Conservation (phyloP, 2,329 filamentous ascomycete species). For the Pestalotiopsis sp. region DNA sequence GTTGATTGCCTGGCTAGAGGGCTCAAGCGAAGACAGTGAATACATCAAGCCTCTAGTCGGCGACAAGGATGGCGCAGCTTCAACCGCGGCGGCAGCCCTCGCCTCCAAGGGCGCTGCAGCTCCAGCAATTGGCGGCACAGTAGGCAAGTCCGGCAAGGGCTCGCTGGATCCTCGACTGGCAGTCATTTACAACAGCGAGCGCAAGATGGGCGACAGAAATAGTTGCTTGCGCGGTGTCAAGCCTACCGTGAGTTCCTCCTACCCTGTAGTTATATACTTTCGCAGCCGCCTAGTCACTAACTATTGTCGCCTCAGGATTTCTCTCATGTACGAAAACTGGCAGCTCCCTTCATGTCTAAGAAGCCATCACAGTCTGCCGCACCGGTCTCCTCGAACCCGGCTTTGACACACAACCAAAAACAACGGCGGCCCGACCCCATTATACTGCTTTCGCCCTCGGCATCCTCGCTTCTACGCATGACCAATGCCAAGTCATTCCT, state of each 20-base stretch:
- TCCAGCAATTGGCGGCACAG: conserved; percentile 44
- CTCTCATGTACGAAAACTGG: conserved; percentile 86
- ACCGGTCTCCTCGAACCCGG: conserved; percentile 41
- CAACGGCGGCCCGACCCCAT: conserved; percentile 73
- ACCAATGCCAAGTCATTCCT: conserved; percentile 96
- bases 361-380: conserved; percentile 46
- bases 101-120: conserved; percentile 39
- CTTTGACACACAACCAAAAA: conserved; percentile 58
- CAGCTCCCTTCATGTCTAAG: conserved; percentile 72
- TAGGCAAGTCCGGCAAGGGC: conserved; percentile 61
- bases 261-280: background rate
- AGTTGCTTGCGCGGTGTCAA: conserved; percentile 84
- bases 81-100: conserved; percentile 39
- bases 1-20: conserved; percentile 90
- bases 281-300: background rate
- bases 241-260: conserved; percentile 66
- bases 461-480: conserved; percentile 91
- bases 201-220: conserved; percentile 91
- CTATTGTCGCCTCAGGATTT: conserved; percentile 70
- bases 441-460: conserved; percentile 94
- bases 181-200: conserved; percentile 89
- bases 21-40: conserved; percentile 86
- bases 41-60: conserved; percentile 84
- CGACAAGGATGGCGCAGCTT: conserved; percentile 54
- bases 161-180: conserved; percentile 78